Base-by-base conservation (phyloP, 2,329 filamentous ascomycete species). In the Penicillium sp. region DNA sequence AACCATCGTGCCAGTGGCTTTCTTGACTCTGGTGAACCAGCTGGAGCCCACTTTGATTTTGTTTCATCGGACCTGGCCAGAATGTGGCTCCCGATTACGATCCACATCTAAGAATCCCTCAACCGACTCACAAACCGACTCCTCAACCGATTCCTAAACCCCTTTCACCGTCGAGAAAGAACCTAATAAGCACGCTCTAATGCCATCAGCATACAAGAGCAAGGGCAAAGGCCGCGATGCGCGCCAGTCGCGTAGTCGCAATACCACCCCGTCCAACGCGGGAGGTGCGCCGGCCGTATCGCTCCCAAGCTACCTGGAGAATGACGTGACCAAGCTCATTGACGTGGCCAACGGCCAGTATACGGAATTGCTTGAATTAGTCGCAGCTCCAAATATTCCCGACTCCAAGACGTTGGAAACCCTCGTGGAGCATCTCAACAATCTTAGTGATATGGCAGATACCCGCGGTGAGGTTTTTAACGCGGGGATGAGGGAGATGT, bases 221-320 rank as follows among this genome's bases (percentile, higher is more conserved):
- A 85, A 85, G 69, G 74, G 78, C 46, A 84, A 84, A 68, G 78
- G 75, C 48, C 80, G 79, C 60, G 81, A 84, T 58, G 75, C 77
- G 42, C 76, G 79, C 53, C 79, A 78, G 42, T 84, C 84, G 49
- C 80, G 81, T 60, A 87, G 84, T 65, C 83, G 86, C 62, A 87
- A 87, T 67, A 85, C 84, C 16, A 88, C 86, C 3, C 86, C 86
- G 21, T 81, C 82, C 60, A 85, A 84, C 21, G 77, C 79, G 33
- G 73, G 78, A 64, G 80, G 80, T 59, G 74, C 78, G 37, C 78
- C 79, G 62, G 72, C 73, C 19, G 63, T 64, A 16, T 65, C 71
- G 11, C 62, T 71, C n/a, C 71, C 81, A 4, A 78, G 81, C 42
- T 86, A 86, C 70, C 80, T 87, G 54, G 79, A 84, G 39, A 82